Percentiles rank a stretch among this genome's conserved stretches.
These are phyloP conservation scores for Yamadazyma ubonensis DNA, from an alignment of 805 yeast species.

Conservation along the genomic window DNA sequence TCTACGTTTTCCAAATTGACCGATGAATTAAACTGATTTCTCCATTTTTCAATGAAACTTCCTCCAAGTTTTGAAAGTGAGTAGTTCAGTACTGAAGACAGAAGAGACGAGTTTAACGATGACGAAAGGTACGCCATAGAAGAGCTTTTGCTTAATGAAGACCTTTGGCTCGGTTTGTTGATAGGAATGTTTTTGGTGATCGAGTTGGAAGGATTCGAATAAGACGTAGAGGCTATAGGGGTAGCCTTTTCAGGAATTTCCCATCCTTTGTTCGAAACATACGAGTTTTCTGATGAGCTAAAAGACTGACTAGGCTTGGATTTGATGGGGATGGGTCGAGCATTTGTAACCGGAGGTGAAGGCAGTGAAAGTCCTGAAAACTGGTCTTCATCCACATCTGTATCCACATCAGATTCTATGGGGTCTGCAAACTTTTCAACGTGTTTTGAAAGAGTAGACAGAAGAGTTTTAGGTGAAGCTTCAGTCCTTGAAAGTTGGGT, in stretches of 20 bases:
- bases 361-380: slow-evolving; percentile 7
- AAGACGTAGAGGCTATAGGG: slow-evolving; percentile 20
- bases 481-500: neutral
- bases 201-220: slow-evolving; percentile 11
- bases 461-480: neutral
- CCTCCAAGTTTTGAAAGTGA: slow-evolving; percentile 42
- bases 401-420: slow-evolving; percentile 11
- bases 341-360: slow-evolving; percentile 5
- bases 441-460: slow-evolving; percentile 2
- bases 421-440: slow-evolving; percentile 1
- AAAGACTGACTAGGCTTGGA: slow-evolving; percentile 14
- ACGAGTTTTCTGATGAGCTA: slow-evolving; percentile 24
- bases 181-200: slow-evolving; percentile 13
- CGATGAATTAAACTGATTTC: slow-evolving; percentile 28
- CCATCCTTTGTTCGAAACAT: slow-evolving; percentile 44
- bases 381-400: slow-evolving; percentile 12
- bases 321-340: slow-evolving; percentile 18
- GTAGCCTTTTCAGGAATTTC: slow-evolving; percentile 43
- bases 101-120: slow-evolving; percentile 37
- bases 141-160: slow-evolving; percentile 39
- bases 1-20: slow-evolving; percentile 14
- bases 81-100: slow-evolving; percentile 39
- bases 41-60: slow-evolving; percentile 47
- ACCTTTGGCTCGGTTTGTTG: slow-evolving; percentile 15
- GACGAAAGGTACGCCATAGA: slow-evolving; percentile 43